Conservation (phyloP, 345 rosid genomes). For the Salix udensis region DNA sequence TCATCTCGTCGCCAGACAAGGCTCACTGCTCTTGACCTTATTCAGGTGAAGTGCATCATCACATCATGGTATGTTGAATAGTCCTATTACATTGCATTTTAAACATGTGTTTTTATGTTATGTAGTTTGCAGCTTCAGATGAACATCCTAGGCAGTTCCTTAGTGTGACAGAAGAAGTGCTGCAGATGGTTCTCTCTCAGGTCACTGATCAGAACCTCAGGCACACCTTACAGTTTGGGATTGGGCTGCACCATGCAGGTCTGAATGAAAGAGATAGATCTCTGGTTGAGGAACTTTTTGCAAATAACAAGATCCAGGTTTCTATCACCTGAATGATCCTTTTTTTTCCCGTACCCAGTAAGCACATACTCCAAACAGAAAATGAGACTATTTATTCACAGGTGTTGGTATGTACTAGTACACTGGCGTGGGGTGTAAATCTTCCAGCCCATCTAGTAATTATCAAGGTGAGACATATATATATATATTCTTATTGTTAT, state of each 20-base stretch:
- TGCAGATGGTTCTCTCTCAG: conserved; percentile 94
- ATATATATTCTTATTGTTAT: background rate
- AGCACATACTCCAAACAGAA: background rate
- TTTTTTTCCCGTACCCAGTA: background rate
- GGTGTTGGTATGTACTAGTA: conserved; percentile 96
- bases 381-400: conserved; percentile 14
- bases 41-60: conserved; percentile 59
- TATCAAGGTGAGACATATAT: conserved; percentile 60
- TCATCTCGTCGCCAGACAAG: conserved; percentile 98
- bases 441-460: conserved; percentile 97
- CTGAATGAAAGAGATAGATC: conserved; percentile 93
- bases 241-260: conserved; percentile 98
- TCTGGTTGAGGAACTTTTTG: conserved; percentile 88
- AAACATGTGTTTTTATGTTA: background rate
- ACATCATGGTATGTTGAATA: background rate
- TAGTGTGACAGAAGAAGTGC: conserved; percentile 72
- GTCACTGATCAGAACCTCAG: conserved; percentile 88
- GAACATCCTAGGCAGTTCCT: conserved; percentile 91
- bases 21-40: conserved; percentile 94
- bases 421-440: conserved; percentile 97
- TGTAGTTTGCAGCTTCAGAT: conserved; percentile 89
- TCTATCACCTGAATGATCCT: conserved; percentile 14
- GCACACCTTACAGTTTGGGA: conserved; percentile 93
- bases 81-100: background rate
- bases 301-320: conserved; percentile 95